These are phyloP conservation scores for Serendipita sp. DNA, from an alignment of 1,284 basidiomycete genomes.

Conservation along the genomic window DNA sequence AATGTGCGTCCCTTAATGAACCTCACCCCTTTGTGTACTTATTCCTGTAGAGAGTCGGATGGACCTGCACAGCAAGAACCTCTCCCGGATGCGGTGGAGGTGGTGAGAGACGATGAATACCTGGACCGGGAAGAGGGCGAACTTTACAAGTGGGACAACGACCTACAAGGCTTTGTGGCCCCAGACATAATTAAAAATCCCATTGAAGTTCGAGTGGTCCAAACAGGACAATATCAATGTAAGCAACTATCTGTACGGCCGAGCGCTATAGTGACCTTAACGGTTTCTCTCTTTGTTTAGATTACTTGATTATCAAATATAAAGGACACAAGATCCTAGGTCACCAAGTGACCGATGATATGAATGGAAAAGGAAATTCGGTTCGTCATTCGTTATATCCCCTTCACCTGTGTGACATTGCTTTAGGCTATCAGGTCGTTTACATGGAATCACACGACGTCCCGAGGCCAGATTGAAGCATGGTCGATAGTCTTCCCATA, in stretches of 20 bases:
- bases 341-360: slow-evolving; percentile 51
- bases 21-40: too few species aligned
- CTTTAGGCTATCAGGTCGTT: slow-evolving; percentile 35
- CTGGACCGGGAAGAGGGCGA: slow-evolving; percentile 24
- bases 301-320: slow-evolving; percentile 46
- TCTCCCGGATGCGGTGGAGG: background rate
- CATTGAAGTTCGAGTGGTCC: slow-evolving; percentile 31
- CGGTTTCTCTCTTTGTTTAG: slow-evolving; percentile 9
- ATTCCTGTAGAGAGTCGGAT: background rate
- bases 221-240: slow-evolving; percentile 33
- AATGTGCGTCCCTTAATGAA: too few species aligned
- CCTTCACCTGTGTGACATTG: slow-evolving; percentile 1
- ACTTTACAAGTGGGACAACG: slow-evolving; percentile 58
- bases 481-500: slow-evolving; percentile 71
- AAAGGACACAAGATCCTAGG: slow-evolving; percentile 38
- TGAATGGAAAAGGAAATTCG: slow-evolving; percentile 60
- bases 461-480: slow-evolving; percentile 52
- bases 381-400: slow-evolving; percentile 14
- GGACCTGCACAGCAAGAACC: background rate
- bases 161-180: slow-evolving; percentile 52
- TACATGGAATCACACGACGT: slow-evolving; percentile 69
- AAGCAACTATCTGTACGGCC: slow-evolving; percentile 11
- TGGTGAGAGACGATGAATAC: slow-evolving; percentile 3
- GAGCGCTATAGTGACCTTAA: background rate
- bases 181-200: slow-evolving; percentile 25